Conservation (phyloP, 495 filamentous ascomycete species). For the Talaromyces nanjingensis region DNA sequence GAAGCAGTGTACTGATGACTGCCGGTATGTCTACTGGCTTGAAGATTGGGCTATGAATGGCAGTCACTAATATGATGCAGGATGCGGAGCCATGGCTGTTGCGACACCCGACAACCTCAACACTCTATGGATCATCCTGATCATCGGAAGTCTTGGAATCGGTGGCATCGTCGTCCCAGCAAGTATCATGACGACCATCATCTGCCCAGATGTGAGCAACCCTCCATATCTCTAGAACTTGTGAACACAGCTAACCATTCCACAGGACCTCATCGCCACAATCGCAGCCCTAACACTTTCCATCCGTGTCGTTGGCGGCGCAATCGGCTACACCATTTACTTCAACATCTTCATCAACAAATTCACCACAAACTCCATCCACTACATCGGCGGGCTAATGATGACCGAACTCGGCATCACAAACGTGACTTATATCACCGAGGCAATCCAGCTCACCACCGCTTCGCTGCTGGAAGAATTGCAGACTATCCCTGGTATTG, state of each 20-base stretch:
- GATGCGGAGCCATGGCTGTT: conserved; percentile 55
- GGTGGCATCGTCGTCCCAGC: conserved; percentile 69
- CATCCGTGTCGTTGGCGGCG: conserved; percentile 63
- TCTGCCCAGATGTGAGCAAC: conserved; percentile 52
- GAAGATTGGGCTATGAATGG: background rate
- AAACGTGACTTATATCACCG: conserved; percentile 27
- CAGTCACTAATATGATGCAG: conserved; percentile 18
- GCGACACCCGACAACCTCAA: conserved; percentile 52
- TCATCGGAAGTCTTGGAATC: conserved; percentile 61
- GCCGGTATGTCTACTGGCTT: conserved; percentile 35
- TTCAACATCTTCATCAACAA: conserved; percentile 69
- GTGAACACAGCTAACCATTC: conserved; percentile 4
- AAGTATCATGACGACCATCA: conserved; percentile 65
- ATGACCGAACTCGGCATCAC: conserved; percentile 46
- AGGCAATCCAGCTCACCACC: conserved; percentile 51
- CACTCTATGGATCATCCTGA: conserved; percentile 53
- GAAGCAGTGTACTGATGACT: conserved; percentile 60
- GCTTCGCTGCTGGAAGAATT: conserved; percentile 48
- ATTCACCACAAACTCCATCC: conserved; percentile 44
- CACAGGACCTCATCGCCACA: conserved; percentile 62
- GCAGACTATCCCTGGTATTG: conserved; percentile 48
- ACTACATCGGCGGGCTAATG: conserved; percentile 51
- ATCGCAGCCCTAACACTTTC: conserved; percentile 67
- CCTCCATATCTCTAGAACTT: background rate
- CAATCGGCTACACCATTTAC: conserved; percentile 67